Evolutionary conservation across 1,284 basidiomycete species (phyloP).

Genomic region (Porogramme epimiltina): DNA sequence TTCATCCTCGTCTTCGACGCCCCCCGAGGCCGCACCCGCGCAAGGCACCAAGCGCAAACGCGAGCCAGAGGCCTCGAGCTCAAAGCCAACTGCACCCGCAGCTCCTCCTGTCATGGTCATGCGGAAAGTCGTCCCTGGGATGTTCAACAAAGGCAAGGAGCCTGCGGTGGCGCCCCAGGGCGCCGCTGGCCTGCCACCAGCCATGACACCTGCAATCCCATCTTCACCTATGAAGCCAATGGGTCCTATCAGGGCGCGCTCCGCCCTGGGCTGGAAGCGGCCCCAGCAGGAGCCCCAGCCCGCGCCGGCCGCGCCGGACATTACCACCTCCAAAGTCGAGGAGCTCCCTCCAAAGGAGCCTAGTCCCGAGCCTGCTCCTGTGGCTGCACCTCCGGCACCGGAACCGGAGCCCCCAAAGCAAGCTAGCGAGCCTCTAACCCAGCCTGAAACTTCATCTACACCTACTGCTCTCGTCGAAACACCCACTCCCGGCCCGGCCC

Average conservation of each 20-base stretch:
- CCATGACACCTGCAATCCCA: background rate
- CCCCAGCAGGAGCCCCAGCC: constrained; percentile 14
- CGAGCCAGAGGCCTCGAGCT: constrained; percentile 26
- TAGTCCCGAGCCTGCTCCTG: background rate
- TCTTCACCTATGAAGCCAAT: constrained; percentile 15
- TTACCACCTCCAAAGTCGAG: background rate
- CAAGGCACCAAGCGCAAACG: constrained; percentile 43
- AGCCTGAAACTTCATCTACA: no score
- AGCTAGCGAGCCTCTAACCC: background rate
- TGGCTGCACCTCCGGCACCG: background rate
- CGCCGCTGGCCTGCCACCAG: constrained; percentile 1
- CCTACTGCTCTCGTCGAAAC: no score
- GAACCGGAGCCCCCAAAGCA: background rate
- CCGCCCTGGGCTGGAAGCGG: constrained; percentile 25
- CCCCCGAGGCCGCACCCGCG: constrained; percentile 1
- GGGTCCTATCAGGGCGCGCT: constrained; percentile 25
- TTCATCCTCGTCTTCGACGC: background rate
- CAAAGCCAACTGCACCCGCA: constrained; percentile 23
- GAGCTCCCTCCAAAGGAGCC: background rate
- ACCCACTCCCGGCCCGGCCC: no score
- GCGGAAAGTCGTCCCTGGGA: constrained; percentile 28
- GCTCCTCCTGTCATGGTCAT: constrained; percentile 28
- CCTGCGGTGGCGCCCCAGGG: constrained; percentile 1
- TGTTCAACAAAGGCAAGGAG: constrained; percentile 23
- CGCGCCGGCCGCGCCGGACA: background rate